phyloP scores from a whole-genome alignment of 345 rosid genomes.

The Pistacia atlantica region DNA sequence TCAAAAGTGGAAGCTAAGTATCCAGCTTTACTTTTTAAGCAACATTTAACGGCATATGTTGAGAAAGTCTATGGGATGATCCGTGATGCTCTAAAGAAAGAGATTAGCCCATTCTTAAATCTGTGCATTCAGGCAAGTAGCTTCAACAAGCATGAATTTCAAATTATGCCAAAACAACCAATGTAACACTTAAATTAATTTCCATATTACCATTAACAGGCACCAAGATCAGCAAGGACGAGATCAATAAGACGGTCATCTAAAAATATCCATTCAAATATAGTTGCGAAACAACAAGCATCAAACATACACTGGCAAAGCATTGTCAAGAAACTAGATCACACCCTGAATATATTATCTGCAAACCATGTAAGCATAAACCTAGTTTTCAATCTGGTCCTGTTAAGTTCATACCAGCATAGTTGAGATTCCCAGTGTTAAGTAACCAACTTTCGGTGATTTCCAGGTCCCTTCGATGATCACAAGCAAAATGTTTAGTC shows the following conservation, averaged over 20 bases:
- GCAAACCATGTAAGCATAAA: conserved; percentile 51
- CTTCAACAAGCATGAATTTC: not conserved
- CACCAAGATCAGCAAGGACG: conserved; percentile 52
- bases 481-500: conserved; percentile 50
- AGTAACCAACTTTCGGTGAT: conserved; percentile 22
- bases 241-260: conserved; percentile 48
- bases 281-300: conserved; percentile 55
- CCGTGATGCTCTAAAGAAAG: conserved; percentile 65
- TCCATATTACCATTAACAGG: conserved; percentile 35
- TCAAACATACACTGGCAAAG: conserved; percentile 65
- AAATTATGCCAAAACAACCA: not conserved
- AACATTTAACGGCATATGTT: conserved; percentile 68
- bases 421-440: conserved; percentile 11
- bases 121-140: conserved; percentile 63
- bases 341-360: conserved; percentile 42
- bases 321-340: conserved; percentile 53
- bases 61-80: conserved; percentile 74
- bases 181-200: not conserved
- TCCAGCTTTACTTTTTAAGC: conserved; percentile 73
- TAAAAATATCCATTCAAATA: conserved; percentile 40
- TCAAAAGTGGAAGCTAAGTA: conserved; percentile 68
- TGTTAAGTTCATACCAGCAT: not conserved
- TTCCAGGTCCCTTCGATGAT: conserved; percentile 61
- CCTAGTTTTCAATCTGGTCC: not conserved
- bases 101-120: conserved; percentile 55